Conservation (phyloP, 306 rosid genomes). For the Psophocarpus tetragonolobus region DNA sequence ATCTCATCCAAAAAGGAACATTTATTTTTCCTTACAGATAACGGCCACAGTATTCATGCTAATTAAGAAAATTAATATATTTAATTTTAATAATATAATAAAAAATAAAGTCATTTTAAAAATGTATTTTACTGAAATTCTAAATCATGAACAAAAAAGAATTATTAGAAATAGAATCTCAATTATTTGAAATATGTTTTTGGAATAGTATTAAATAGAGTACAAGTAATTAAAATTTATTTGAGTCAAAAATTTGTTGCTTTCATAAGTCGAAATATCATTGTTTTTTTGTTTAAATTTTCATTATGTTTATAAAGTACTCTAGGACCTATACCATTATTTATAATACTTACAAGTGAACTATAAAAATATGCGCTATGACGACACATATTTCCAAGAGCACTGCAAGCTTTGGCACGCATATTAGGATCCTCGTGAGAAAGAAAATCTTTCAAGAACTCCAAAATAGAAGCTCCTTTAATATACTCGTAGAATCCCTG, state of each 20-base stretch:
- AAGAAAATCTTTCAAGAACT: conserved; percentile 73
- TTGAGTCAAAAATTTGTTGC: too few species aligned
- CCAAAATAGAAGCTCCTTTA: conserved; percentile 81
- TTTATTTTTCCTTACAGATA: background rate
- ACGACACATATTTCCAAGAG: conserved; percentile 97
- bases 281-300: background rate
- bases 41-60: background rate
- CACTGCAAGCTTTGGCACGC: conserved; percentile 97
- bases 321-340: background rate
- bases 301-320: background rate
- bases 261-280: conserved; percentile 2
- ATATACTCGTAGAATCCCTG: conserved; percentile 86
- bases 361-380: conserved; percentile 81
- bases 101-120: too few species aligned
- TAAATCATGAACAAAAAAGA: too few species aligned
- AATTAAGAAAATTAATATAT: too few species aligned
- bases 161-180: too few species aligned
- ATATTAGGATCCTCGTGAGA: conserved; percentile 82
- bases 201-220: too few species aligned
- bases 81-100: too few species aligned
- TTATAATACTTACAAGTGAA: conserved; percentile 56
- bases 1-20: background rate
- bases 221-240: too few species aligned
- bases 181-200: too few species aligned
- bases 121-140: too few species aligned